Conservation (phyloP, 1,284 basidiomycete genomes). For the Wolfiporia cocos region DNA sequence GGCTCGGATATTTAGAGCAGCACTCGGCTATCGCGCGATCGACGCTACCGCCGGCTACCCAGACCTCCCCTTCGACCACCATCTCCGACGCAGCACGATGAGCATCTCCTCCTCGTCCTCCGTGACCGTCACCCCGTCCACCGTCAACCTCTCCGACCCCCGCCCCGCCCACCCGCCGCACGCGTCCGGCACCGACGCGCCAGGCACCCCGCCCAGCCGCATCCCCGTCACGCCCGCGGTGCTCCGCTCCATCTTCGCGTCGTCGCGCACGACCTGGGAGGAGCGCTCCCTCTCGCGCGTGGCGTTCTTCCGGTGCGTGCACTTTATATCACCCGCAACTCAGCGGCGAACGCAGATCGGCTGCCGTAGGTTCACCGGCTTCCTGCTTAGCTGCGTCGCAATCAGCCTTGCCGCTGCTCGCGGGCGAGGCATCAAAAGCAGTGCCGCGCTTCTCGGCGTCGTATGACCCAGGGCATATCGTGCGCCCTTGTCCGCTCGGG, state of each 20-base stretch:
- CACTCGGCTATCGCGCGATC: no score
- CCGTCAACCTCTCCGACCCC: slow-evolving; percentile 16
- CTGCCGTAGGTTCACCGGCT: slow-evolving; percentile 62
- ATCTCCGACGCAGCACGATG: slow-evolving; percentile 9
- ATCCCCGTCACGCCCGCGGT: slow-evolving; percentile 79
- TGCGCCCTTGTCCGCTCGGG: no score
- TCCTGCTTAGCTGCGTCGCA: slow-evolving; percentile 70
- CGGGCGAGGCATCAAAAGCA: slow-evolving; percentile 56
- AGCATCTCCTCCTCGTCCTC: slow-evolving; percentile 23
- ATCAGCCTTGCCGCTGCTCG: slow-evolving; percentile 70
- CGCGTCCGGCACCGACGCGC: slow-evolving; percentile 10
- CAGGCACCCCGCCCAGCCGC: slow-evolving; percentile 34
- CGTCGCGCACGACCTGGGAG: slow-evolving; percentile 69
- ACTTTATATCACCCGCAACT: no score
- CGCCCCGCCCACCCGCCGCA: slow-evolving; percentile 8
- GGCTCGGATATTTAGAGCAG: no score
- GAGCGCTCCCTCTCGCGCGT: slow-evolving; percentile 76
- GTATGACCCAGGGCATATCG: no score
- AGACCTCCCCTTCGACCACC: neutral
- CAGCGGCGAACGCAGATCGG: no score
- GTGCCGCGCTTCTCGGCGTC: slow-evolving; percentile 49
- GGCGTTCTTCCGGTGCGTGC: slow-evolving; percentile 71
- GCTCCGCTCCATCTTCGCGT: slow-evolving; percentile 75
- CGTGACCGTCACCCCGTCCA: slow-evolving; percentile 18
- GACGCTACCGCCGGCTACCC: no score